A percentile compares a stretch with the other conserved stretches of the same genome.
These are phyloP conservation scores for Calamus simplicifolius DNA, from an alignment of 176 grass and related monocot genomes.

Conservation along the genomic window DNA sequence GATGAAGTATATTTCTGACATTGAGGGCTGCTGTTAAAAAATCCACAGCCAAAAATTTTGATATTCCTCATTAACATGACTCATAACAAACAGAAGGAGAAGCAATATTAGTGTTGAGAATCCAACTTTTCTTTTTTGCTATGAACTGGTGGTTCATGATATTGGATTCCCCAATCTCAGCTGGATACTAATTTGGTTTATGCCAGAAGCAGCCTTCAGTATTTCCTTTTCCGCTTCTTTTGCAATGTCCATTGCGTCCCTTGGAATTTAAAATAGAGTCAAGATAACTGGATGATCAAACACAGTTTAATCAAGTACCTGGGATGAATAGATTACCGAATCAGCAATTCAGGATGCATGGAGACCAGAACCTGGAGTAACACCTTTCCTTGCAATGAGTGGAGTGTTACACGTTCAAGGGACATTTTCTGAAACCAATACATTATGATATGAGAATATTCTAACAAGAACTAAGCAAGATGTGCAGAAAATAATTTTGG, in stretches of 20 bases:
- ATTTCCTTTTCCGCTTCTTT: conserved; percentile 68
- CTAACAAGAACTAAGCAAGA: no score
- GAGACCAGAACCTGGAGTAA: conserved; percentile 77
- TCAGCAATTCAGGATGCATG: conserved; percentile 60
- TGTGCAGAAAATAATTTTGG: no score
- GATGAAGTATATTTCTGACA: no score
- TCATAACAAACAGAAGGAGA: no score
- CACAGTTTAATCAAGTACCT: conserved; percentile 2
- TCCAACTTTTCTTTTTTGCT: conserved; percentile 1
- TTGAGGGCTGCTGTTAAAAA: no score
- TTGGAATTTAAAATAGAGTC: conserved; percentile 8
- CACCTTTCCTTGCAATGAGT: conserved; percentile 69
- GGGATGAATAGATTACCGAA: conserved; percentile 46
- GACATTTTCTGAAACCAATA: conserved; percentile 63
- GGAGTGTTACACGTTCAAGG: conserved; percentile 63
- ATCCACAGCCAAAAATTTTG: no score
- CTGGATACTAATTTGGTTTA: conserved; percentile 83
- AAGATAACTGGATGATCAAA: conserved; percentile 5
- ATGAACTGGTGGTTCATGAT: conserved; percentile 18
- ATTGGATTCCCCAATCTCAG: conserved; percentile 66
- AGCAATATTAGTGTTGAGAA: no score
- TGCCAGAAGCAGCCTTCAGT: conserved; percentile 47
- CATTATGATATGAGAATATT: no score
- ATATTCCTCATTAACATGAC: no score
- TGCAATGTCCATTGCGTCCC: conserved; percentile 78